A percentile compares a stretch with the other conserved stretches of the same genome.
phyloP scores from a whole-genome alignment of 148 eudicot species.

The Fallopia convolvulus region DNA sequence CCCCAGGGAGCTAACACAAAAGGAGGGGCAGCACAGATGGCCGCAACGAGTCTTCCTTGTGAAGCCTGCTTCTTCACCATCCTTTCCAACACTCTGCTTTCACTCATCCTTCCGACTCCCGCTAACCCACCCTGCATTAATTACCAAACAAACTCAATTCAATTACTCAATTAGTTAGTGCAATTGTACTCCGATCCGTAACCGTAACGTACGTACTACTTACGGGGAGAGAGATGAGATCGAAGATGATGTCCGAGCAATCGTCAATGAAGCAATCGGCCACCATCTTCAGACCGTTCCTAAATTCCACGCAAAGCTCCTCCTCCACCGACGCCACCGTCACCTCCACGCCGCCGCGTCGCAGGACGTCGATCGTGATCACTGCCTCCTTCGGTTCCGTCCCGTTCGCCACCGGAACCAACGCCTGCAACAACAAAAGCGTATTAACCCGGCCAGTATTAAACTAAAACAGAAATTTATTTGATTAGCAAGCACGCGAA shows the following conservation, averaged over 20 bases:
- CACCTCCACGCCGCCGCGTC: constrained; percentile 88
- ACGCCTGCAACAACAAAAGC: constrained; percentile 32
- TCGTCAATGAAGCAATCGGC: constrained; percentile 75
- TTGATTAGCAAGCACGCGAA: too few species aligned
- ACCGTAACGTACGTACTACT: not conserved
- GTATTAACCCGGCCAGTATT: too few species aligned
- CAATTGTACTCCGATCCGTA: too few species aligned
- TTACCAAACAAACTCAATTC: too few species aligned
- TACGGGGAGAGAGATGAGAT: constrained; percentile 94
- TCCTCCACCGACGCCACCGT: constrained; percentile 93
- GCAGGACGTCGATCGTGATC: constrained; percentile 62
- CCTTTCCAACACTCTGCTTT: constrained; percentile 45
- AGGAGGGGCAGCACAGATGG: constrained; percentile 95
- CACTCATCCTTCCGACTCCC: constrained; percentile 66
- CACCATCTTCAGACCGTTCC: constrained; percentile 75
- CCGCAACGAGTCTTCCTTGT: constrained; percentile 76
- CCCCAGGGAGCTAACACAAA: constrained; percentile 97
- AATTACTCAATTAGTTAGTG: too few species aligned
- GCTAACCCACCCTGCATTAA: constrained; percentile 83
- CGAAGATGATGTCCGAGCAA: constrained; percentile 45
- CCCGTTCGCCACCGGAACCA: constrained; percentile 91
- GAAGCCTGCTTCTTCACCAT: constrained; percentile 72
- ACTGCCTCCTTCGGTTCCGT: constrained; percentile 95
- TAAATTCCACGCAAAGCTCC: constrained; percentile 52
- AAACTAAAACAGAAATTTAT: not conserved